Evolutionary conservation across 106 monocot species (phyloP).

Genomic region (Alisma plantagoaquatica): DNA sequence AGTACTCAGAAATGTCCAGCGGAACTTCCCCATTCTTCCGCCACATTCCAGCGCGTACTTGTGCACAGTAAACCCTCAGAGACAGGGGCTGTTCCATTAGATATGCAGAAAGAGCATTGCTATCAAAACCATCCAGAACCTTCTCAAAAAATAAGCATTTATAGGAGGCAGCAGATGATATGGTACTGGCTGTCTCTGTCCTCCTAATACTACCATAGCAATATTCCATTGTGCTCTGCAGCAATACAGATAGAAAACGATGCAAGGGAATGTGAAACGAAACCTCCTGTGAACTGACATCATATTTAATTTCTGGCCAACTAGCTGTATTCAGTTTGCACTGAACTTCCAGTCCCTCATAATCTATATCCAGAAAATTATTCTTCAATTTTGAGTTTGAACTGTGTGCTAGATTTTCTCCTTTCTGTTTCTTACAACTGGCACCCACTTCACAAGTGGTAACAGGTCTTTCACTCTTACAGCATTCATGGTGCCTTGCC

Average conservation of each 20-base stretch:
- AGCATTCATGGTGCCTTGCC: background rate
- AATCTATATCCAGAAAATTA: background rate
- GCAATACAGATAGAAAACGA: slow-evolving; percentile 63
- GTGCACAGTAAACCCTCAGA: slow-evolving; percentile 85
- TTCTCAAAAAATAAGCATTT: slow-evolving; percentile 44
- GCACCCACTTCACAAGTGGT: background rate
- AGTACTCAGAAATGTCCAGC: slow-evolving; percentile 47
- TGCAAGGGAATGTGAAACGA: slow-evolving; percentile 96
- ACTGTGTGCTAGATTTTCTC: too few species aligned
- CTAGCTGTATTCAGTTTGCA: slow-evolving; percentile 28
- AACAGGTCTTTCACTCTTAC: background rate
- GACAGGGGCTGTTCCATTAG: slow-evolving; percentile 88
- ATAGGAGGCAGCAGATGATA: background rate
- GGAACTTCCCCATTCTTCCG: slow-evolving; percentile 83
- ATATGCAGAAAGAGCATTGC: slow-evolving; percentile 65
- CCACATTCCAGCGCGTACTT: slow-evolving; percentile 98
- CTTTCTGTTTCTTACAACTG: too few species aligned
- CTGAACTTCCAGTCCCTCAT: slow-evolving; percentile 20
- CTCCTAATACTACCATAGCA: slow-evolving; percentile 28
- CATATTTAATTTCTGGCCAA: slow-evolving; percentile 63
- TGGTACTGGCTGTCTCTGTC: slow-evolving; percentile 6
- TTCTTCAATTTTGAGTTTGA: too few species aligned
- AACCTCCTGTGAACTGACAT: slow-evolving; percentile 80
- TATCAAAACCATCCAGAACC: slow-evolving; percentile 42
- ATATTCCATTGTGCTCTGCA: slow-evolving; percentile 58